phyloP scores from a whole-genome alignment of 2,329 filamentous ascomycete species.

The Arthrinium phaeospermum region DNA sequence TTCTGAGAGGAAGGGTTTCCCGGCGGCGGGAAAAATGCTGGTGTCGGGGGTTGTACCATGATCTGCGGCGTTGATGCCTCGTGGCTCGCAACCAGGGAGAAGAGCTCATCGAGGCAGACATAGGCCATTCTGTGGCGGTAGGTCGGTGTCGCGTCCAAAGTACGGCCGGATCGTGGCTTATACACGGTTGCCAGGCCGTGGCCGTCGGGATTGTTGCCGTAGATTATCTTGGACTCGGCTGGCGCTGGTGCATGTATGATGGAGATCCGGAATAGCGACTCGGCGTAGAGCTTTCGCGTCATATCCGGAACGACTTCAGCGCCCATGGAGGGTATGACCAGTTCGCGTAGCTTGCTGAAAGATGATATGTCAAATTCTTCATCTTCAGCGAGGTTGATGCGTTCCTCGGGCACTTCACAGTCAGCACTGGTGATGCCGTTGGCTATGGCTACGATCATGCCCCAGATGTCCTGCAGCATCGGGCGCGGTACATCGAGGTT shows the following conservation, averaged over 20 bases:
- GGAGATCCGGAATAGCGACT: slow-evolving; percentile 80
- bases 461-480: slow-evolving; percentile 69
- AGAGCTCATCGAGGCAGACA: slow-evolving; percentile 79
- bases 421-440: slow-evolving; percentile 74
- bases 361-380: slow-evolving; percentile 81
- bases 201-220: slow-evolving; percentile 40
- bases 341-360: slow-evolving; percentile 70
- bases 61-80: slow-evolving; percentile 43
- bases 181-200: slow-evolving; percentile 55
- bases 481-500: slow-evolving; percentile 51
- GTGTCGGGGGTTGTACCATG: slow-evolving; percentile 51
- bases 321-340: slow-evolving; percentile 79
- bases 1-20: slow-evolving; percentile 28
- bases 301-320: slow-evolving; percentile 67
- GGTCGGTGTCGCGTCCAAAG: slow-evolving; percentile 69
- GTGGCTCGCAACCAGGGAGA: slow-evolving; percentile 66
- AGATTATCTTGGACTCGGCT: slow-evolving; percentile 63
- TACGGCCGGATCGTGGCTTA: slow-evolving; percentile 71
- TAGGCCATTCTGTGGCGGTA: slow-evolving; percentile 77
- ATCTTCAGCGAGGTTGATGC: slow-evolving; percentile 65
- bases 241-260: slow-evolving; percentile 73
- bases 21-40: slow-evolving; percentile 44
- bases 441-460: slow-evolving; percentile 66
- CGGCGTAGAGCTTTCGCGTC: slow-evolving; percentile 72
- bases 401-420: slow-evolving; percentile 52